These are phyloP conservation scores for Psilocybe azurescens DNA, from an alignment of 768 basidiomycete species.

Conservation along the genomic window DNA sequence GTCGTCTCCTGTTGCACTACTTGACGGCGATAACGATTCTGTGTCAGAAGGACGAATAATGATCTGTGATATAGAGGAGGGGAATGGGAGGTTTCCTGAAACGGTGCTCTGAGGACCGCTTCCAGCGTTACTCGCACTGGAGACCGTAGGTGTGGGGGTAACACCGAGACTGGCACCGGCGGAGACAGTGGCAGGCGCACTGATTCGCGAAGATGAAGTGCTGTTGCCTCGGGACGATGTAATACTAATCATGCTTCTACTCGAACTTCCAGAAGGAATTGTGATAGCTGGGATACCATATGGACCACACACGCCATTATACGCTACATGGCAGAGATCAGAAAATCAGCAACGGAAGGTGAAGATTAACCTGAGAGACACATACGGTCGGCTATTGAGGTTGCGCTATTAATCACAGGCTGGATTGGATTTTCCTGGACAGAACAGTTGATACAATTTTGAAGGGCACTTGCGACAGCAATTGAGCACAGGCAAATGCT, in stretches of 20 bases:
- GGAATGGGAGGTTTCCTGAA: not conserved
- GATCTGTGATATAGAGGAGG: not conserved
- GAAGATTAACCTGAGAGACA: not conserved
- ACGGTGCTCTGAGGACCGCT: not conserved
- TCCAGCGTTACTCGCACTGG: not conserved
- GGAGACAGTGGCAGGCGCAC: not conserved
- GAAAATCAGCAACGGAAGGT: not conserved
- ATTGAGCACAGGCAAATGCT: slow-evolving; percentile 12
- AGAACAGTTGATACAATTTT: slow-evolving; percentile 37
- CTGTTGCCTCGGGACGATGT: not conserved
- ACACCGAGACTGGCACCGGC: not conserved
- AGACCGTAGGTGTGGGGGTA: not conserved
- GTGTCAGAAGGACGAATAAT: not conserved
- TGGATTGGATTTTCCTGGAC: slow-evolving; percentile 17
- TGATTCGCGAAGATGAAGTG: not conserved
- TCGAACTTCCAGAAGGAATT: not conserved
- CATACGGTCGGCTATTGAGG: slow-evolving; percentile 32
- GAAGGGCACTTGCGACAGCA: slow-evolving; percentile 22
- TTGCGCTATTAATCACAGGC: slow-evolving; percentile 17
- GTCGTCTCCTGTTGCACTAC: not conserved
- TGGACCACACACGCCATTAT: not conserved
- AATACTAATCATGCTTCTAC: not conserved
- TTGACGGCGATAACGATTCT: not conserved
- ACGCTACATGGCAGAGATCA: not conserved
- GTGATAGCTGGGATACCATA: slow-evolving; percentile 9